Conservation (phyloP, 2,329 filamentous ascomycete genomes). For the Fusarium sp. region DNA sequence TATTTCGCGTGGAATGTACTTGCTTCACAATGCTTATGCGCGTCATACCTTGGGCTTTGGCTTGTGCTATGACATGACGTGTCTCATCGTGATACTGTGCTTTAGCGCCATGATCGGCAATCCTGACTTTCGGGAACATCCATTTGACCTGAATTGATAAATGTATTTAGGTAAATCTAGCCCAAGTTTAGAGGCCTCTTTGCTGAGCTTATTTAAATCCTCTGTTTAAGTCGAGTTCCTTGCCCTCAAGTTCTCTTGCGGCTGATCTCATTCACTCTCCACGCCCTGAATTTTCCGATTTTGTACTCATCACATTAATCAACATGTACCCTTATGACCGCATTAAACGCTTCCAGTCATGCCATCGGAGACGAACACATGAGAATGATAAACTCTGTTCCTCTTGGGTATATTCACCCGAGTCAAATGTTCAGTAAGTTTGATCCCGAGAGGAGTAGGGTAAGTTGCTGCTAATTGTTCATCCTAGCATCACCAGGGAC, state of each 20-base stretch:
- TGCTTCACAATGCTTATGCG: neutral
- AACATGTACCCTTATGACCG: neutral
- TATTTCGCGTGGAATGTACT: neutral
- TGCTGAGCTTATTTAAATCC: too few species aligned
- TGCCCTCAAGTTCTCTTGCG: neutral
- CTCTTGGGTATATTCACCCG: neutral
- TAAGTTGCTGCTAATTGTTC: neutral
- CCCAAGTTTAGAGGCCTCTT: too few species aligned
- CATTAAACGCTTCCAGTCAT: neutral
- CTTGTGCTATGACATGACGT: neutral
- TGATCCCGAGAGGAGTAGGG: fast-evolving
- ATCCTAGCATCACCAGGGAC: neutral
- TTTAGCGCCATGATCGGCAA: neutral
- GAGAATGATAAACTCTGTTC: fast-evolving
- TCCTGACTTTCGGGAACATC: too few species aligned
- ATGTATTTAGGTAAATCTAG: too few species aligned
- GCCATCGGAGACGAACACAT: fast-evolving
- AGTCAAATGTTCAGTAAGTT: neutral
- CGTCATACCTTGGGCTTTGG: neutral
- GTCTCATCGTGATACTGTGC: neutral
- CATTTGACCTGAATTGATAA: too few species aligned
- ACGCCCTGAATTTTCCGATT: neutral
- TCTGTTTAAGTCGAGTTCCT: neutral
- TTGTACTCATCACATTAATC: neutral
- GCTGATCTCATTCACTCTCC: fast-evolving